Percentiles rank a stretch among this genome's conserved stretches.
These are phyloP conservation scores for Yamadazyma atlantica DNA, from an alignment of 1,139 yeast genomes.

Conservation along the genomic window DNA sequence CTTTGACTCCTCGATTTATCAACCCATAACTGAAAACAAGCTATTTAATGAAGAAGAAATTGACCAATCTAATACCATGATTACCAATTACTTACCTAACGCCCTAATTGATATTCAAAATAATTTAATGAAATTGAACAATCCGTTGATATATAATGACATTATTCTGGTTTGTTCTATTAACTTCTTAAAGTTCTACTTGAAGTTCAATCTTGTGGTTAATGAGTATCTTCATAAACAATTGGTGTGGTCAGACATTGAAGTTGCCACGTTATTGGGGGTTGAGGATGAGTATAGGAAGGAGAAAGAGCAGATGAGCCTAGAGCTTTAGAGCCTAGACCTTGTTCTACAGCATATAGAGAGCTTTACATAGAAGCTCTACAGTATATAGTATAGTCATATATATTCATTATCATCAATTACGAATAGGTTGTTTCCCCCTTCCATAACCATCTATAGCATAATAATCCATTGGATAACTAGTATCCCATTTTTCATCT, in stretches of 20 bases:
- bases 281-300: slow-evolving; percentile 38
- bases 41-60: slow-evolving; percentile 49
- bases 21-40: slow-evolving; percentile 64
- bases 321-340: slow-evolving; percentile 5
- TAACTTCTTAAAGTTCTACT: slow-evolving; percentile 53
- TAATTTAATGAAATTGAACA: slow-evolving; percentile 55
- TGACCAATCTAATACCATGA: slow-evolving; percentile 36
- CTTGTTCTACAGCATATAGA: too few relatives aligned
- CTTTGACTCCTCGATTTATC: slow-evolving; percentile 56
- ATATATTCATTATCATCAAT: neutral
- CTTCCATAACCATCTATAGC: slow-evolving; percentile 91
- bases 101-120: slow-evolving; percentile 64
- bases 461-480: slow-evolving; percentile 96
- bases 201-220: slow-evolving; percentile 42
- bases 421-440: slow-evolving; percentile 59
- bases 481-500: slow-evolving; percentile 66
- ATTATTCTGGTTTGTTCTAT: slow-evolving; percentile 50
- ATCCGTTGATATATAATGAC: slow-evolving; percentile 60
- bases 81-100: slow-evolving; percentile 55
- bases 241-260: slow-evolving; percentile 55
- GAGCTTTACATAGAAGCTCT: too few relatives aligned
- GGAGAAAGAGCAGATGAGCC: slow-evolving; percentile 6
- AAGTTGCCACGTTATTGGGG: slow-evolving; percentile 66
- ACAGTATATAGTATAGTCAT: too few relatives aligned
- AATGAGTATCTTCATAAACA: slow-evolving; percentile 39